Evolutionary conservation across 352 stramenopile genomes (phyloP).

Genomic region (Globisporangium carolinianum): DNA sequence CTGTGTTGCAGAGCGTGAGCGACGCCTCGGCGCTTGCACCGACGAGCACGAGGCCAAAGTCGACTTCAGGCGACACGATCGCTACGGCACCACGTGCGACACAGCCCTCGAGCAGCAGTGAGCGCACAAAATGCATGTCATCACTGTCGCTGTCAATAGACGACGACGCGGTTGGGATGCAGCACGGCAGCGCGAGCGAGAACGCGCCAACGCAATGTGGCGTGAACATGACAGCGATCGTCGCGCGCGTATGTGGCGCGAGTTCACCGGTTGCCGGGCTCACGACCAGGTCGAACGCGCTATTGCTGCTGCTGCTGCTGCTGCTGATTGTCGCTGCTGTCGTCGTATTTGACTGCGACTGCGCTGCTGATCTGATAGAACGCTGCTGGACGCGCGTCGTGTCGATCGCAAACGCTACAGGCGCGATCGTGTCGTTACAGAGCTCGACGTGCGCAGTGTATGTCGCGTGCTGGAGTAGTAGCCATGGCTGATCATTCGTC

Average conservation of each 20-base stretch:
- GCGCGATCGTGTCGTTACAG: conserved; percentile 27
- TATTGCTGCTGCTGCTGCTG: not conserved
- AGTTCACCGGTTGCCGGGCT: conserved; percentile 20
- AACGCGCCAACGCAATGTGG: conserved; percentile 36
- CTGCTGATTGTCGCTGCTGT: too few species aligned
- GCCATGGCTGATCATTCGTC: not conserved
- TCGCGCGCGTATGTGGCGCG: conserved; percentile 9
- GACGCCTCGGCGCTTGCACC: conserved; percentile 33
- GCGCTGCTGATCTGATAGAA: not conserved
- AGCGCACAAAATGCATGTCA: conserved; percentile 24
- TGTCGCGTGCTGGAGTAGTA: conserved; percentile 2
- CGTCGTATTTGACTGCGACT: not conserved
- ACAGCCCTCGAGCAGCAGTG: conserved; percentile 42
- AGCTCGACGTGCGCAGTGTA: conserved; percentile 12
- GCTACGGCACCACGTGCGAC: conserved; percentile 35
- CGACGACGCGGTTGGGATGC: conserved; percentile 12
- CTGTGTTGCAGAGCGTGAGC: conserved; percentile 26
- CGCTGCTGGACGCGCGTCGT: conserved; percentile 2
- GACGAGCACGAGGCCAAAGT: conserved; percentile 71
- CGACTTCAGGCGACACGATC: conserved; percentile 43
- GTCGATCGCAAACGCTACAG: conserved; percentile 18
- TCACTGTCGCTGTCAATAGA: too few species aligned
- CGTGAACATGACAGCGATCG: conserved; percentile 29
- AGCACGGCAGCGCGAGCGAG: conserved; percentile 35
- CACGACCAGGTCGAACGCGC: conserved; percentile 20